phyloP scores from a whole-genome alignment of 2,329 filamentous ascomycete species.

The Parascedosporium putredinis region DNA sequence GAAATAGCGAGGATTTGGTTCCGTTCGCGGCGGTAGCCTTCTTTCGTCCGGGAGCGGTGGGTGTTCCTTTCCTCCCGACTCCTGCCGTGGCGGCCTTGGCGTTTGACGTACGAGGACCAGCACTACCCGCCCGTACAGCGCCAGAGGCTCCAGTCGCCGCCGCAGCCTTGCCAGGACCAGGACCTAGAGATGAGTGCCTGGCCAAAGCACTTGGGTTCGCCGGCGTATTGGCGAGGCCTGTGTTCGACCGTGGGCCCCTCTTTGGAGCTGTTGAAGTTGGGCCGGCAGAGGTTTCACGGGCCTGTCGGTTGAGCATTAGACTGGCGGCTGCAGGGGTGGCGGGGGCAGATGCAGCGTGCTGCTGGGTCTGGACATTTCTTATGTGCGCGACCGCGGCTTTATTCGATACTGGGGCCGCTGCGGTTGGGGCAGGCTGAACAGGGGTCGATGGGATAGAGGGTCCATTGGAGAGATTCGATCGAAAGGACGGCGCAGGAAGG shows the following conservation, averaged over 20 bases:
- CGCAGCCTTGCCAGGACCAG: constrained; percentile 46
- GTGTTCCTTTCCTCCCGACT: constrained; percentile 37
- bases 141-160: constrained; percentile 21
- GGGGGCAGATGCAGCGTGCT: constrained; percentile 45
- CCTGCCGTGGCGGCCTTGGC: constrained; percentile 32
- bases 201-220: constrained; percentile 47
- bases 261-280: constrained; percentile 40
- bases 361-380: constrained; percentile 38
- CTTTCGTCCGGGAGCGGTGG: constrained; percentile 32
- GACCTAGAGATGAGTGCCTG: constrained; percentile 52
- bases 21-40: constrained; percentile 30
- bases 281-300: constrained; percentile 48
- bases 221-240: constrained; percentile 35
- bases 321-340: constrained; percentile 50
- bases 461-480: constrained; percentile 20
- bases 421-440: constrained; percentile 18
- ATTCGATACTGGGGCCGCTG: constrained; percentile 30
- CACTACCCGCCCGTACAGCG: constrained; percentile 43
- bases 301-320: constrained; percentile 46
- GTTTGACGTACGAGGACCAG: constrained; percentile 41
- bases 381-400: constrained; percentile 35
- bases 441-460: constrained; percentile 4
- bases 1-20: constrained; percentile 49
- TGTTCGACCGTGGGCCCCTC: constrained; percentile 38
- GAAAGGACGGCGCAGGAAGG: constrained; percentile 24